Base-by-base conservation (phyloP, 192 early-diverging fungal genomes). In the Tieghemiomyces parasiticus region DNA sequence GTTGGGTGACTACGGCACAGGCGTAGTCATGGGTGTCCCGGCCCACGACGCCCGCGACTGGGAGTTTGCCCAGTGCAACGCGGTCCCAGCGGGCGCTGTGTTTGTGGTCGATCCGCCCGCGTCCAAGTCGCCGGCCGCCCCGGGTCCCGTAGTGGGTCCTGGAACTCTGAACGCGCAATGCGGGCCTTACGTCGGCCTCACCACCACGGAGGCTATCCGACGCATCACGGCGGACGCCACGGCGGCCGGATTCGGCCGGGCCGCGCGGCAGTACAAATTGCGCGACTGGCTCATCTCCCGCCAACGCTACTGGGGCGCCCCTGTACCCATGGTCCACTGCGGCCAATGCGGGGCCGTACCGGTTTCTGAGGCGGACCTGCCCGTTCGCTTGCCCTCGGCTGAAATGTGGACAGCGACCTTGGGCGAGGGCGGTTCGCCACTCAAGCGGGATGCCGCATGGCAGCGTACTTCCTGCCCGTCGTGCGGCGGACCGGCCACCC, bases 251-350 rank as follows among this genome's bases (percentile, higher is more conserved):
- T 70, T 73, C 42, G 83, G 82, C 9, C 67, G 71, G 29, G 26
- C 65, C 26, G 71, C 71, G 32, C 70, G 74, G 3, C 76, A 83
- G 65, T 97, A 84, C 66, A 78, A 85, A 1, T 72, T 97, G 44
- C 82, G 92, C 28, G 95, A 98, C 71, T 98, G 95, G 95, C 76
- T 96, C 1, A 65, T 98, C 12, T 98, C 95, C 4, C 78, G 95
- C 30, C 93, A 98, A 69, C 78, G 95, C 28, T 89, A 88, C 61
- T 98, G 95, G 95, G 95, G 95, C 12, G 88, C 93, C 22, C 95
- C 95, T 19, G 91, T 98, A 20, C 95, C 95, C 2, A 83, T 97
- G 26, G 78, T 97, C 31, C 90, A 97, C 63, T 97, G 94, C 65
- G 25, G 63, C 0, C 64, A 59, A 12, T 97, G 93, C 62, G 84